These are phyloP conservation scores for Microstegium vimineum DNA, from an alignment of 176 grass and related monocot genomes.

Conservation along the genomic window DNA sequence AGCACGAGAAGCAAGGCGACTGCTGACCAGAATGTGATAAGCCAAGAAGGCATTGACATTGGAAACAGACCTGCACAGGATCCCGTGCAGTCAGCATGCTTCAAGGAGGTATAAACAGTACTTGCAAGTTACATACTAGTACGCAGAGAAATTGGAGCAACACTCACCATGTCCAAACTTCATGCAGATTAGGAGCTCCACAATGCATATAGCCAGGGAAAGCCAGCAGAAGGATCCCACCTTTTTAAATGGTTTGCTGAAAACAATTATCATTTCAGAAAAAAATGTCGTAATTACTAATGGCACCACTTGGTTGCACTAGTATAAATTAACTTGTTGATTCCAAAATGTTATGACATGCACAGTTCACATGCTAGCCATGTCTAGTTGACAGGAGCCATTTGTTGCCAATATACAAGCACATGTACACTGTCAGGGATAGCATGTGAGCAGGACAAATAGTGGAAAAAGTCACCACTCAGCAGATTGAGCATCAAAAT, in stretches of 20 bases:
- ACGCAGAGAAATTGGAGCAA: not conserved
- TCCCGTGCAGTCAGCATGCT: not conserved
- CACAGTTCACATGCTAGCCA: conserved; percentile 17
- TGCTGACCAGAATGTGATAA: conserved; percentile 66
- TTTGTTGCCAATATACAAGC: conserved; percentile 12
- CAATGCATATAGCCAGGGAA: conserved; percentile 90
- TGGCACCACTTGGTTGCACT: not conserved
- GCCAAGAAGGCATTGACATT: conserved; percentile 72
- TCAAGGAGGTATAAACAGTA: not conserved
- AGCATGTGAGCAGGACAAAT: conserved; percentile 23
- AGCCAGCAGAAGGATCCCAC: conserved; percentile 98
- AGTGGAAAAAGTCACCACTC: not conserved
- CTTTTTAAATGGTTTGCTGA: conserved; percentile 91
- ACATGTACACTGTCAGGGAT: conserved; percentile 15
- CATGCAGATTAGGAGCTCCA: conserved; percentile 94
- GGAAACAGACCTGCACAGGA: conserved; percentile 77
- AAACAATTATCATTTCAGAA: conserved; percentile 18
- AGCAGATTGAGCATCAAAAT: conserved; percentile 19
- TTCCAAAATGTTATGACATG: conserved; percentile 9
- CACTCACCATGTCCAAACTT: conserved; percentile 82
- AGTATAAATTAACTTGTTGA: not conserved
- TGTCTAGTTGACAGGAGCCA: conserved; percentile 2
- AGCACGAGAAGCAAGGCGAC: conserved; percentile 38
- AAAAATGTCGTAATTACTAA: not conserved
- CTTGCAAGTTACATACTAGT: not conserved